Conservation (phyloP, 805 yeast species). For the Saccharomycopsis sp. region DNA sequence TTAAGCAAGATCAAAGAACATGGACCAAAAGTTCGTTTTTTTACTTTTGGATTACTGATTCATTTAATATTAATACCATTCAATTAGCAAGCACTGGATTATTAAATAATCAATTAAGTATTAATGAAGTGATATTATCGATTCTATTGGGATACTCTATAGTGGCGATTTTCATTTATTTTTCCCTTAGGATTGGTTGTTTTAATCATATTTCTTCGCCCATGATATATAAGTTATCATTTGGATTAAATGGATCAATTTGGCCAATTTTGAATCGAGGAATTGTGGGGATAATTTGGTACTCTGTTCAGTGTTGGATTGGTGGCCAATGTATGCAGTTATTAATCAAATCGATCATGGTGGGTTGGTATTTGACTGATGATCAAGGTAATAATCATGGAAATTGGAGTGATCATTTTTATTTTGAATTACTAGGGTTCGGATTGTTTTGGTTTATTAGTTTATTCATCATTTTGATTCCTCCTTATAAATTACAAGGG, state of each 20-base stretch:
- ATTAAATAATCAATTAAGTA: slow-evolving; percentile 54
- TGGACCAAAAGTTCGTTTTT: slow-evolving; percentile 79
- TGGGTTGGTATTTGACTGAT: slow-evolving; percentile 46
- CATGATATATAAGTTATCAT: slow-evolving; percentile 65
- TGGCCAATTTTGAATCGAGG: slow-evolving; percentile 88
- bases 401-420: slow-evolving; percentile 51
- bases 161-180: slow-evolving; percentile 56
- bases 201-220: slow-evolving; percentile 79
- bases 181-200: slow-evolving; percentile 68
- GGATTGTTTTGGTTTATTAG: slow-evolving; percentile 74
- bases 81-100: slow-evolving; percentile 84
- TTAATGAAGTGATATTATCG: slow-evolving; percentile 76
- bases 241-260: slow-evolving; percentile 75
- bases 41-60: slow-evolving; percentile 80
- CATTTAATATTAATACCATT: slow-evolving; percentile 85
- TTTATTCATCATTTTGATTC: slow-evolving; percentile 69
- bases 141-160: slow-evolving; percentile 54
- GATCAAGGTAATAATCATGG: slow-evolving; percentile 30
- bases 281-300: slow-evolving; percentile 81
- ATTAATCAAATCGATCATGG: slow-evolving; percentile 64
- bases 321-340: slow-evolving; percentile 75
- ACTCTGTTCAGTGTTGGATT: slow-evolving; percentile 73
- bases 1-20: slow-evolving; percentile 56
- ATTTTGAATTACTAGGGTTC: slow-evolving; percentile 62
- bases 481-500: slow-evolving; percentile 74